Percentiles rank a stretch among this genome's conserved stretches.
These are phyloP conservation scores for Yamadazyma conglobata DNA, from an alignment of 1,139 yeast genomes.

Conservation along the genomic window DNA sequence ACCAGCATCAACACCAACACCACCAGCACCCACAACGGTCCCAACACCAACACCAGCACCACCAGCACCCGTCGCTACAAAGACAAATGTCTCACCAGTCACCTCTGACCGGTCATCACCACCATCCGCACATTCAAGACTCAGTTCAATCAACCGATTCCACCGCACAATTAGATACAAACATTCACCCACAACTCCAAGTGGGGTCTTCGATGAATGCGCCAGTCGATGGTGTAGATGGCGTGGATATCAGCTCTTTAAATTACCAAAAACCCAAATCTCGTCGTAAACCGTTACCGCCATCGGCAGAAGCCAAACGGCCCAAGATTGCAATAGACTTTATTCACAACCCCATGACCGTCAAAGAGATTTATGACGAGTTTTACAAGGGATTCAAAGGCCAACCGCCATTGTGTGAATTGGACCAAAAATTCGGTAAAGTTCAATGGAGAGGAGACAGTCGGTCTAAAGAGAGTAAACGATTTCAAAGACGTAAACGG, in stretches of 20 bases:
- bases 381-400: conserved; percentile 46
- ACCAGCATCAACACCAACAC: conserved; percentile 16
- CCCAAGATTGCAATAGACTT: conserved; percentile 40
- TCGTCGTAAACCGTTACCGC: conserved; percentile 1
- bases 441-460: conserved; percentile 49
- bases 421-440: conserved; percentile 45
- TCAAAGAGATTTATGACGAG: conserved; percentile 45
- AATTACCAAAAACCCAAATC: conserved; percentile 1
- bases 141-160: conserved; percentile 7
- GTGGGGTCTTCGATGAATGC: conserved; percentile 4
- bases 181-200: conserved; percentile 16
- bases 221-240: conserved; percentile 1
- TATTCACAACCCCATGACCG: conserved; percentile 46
- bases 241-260: background rate
- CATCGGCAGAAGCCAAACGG: conserved; percentile 19
- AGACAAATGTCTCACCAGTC: background rate
- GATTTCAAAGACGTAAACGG: conserved; percentile 45
- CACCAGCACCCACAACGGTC: conserved; percentile 4
- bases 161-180: conserved; percentile 13
- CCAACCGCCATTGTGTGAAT: conserved; percentile 42
- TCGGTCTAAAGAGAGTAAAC: conserved; percentile 44
- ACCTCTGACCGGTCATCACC: conserved; percentile 8
- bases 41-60: background rate
- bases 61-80: conserved; percentile 1
- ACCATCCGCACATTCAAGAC: conserved; percentile 11